Percentiles rank a stretch among this genome's conserved stretches.
phyloP scores from a whole-genome alignment of 2,329 filamentous ascomycete genomes.

The Pseudocercospora cruenta region DNA sequence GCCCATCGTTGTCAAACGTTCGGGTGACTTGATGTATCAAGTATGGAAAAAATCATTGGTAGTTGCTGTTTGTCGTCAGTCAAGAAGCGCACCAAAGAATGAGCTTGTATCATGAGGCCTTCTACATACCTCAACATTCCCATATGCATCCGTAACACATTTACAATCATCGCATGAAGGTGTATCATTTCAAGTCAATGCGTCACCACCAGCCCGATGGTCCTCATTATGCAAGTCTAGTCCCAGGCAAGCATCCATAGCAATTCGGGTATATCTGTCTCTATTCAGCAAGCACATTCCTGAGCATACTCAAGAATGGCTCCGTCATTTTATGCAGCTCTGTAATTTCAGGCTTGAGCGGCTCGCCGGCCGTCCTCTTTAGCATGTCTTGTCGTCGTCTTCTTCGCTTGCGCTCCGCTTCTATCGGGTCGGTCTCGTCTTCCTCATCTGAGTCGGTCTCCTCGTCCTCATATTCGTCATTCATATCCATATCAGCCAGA shows the following conservation, averaged over 20 bases:
- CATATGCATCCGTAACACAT: not conserved
- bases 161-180: not conserved
- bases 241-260: not conserved
- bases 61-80: no score
- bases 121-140: not conserved
- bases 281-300: slow-evolving; percentile 39
- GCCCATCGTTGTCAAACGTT: no score
- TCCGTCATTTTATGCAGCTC: slow-evolving; percentile 41
- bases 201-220: not conserved
- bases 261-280: slow-evolving; percentile 1
- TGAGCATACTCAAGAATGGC: slow-evolving; percentile 41
- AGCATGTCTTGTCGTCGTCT: slow-evolving; percentile 79
- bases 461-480: slow-evolving; percentile 67
- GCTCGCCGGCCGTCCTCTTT: slow-evolving; percentile 42
- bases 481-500: slow-evolving; percentile 81
- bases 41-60: no score
- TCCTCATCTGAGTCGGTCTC: slow-evolving; percentile 70
- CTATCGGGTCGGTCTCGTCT: slow-evolving; percentile 81
- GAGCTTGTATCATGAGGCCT: not conserved
- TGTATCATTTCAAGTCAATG: not conserved
- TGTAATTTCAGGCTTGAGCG: slow-evolving; percentile 40
- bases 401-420: slow-evolving; percentile 78
- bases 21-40: no score
- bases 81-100: not conserved
- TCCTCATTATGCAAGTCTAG: not conserved